Evolutionary conservation across 2,329 filamentous ascomycete genomes (phyloP).

Genomic region (Dothistroma pini): DNA sequence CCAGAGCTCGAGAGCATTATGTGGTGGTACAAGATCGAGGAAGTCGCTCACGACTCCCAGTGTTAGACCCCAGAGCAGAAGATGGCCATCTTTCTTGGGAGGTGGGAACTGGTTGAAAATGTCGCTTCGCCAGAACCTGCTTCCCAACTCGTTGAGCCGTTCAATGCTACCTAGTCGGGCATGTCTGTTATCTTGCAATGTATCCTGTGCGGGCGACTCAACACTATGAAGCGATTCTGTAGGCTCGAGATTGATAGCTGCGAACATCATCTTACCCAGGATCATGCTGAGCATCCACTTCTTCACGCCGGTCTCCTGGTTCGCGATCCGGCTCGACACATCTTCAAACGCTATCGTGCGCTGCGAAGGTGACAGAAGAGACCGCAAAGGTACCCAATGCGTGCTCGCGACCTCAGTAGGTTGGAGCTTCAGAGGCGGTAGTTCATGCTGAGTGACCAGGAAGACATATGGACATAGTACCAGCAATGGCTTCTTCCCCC

Average conservation of each 20-base stretch:
- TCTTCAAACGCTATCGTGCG: slow-evolving; percentile 62
- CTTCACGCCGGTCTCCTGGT: slow-evolving; percentile 51
- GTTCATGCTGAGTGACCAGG: slow-evolving; percentile 54
- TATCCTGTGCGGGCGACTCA: slow-evolving; percentile 30
- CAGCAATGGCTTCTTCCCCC: slow-evolving; percentile 63
- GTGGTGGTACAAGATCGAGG: slow-evolving; percentile 62
- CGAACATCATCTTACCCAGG: slow-evolving; percentile 65
- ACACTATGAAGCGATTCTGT: slow-evolving; percentile 59
- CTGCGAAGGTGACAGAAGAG: slow-evolving; percentile 57
- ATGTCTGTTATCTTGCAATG: slow-evolving; percentile 28
- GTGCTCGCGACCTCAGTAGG: slow-evolving; percentile 65
- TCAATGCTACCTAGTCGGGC: slow-evolving; percentile 17
- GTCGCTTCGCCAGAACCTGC: slow-evolving; percentile 24
- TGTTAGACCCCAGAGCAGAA: slow-evolving; percentile 66
- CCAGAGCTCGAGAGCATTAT: slow-evolving; percentile 60
- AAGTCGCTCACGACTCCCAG: slow-evolving; percentile 65
- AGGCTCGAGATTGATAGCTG: slow-evolving; percentile 60
- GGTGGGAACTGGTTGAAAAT: slow-evolving; percentile 31
- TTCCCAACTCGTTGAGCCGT: slow-evolving; percentile 14
- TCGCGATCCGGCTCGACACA: slow-evolving; percentile 59
- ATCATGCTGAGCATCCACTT: slow-evolving; percentile 54
- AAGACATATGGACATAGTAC: slow-evolving; percentile 68
- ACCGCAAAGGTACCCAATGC: slow-evolving; percentile 65
- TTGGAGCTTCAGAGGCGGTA: slow-evolving; percentile 59
- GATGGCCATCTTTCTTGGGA: slow-evolving; percentile 42